Conservation (phyloP, 164 flowering plant species). For the Sextonia rubra region DNA sequence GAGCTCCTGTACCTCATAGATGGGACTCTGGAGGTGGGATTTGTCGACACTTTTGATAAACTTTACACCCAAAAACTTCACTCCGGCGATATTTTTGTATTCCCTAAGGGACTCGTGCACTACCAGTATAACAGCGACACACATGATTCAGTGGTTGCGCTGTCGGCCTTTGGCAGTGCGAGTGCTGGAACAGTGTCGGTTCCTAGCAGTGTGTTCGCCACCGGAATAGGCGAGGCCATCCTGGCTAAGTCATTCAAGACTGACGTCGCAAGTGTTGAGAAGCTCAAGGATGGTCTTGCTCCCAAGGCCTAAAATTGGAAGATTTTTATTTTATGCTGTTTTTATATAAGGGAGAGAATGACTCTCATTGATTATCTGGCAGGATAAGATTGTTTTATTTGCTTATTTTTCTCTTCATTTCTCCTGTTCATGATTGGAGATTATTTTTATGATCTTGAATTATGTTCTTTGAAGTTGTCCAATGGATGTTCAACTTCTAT, state of each 20-base stretch:
- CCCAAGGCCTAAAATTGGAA: conserved; percentile 7
- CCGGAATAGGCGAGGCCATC: conserved; percentile 14
- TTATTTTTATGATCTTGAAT: too few species aligned
- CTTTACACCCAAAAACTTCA: conserved; percentile 24
- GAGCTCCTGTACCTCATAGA: conserved; percentile 16
- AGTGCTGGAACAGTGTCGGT: conserved; percentile 21
- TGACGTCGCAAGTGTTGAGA: conserved; percentile 16
- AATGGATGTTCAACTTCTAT: too few species aligned
- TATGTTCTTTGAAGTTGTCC: too few species aligned
- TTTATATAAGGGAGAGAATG: background rate
- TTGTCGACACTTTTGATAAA: conserved; percentile 21
- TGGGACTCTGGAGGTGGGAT: conserved; percentile 23
- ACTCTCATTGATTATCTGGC: background rate
- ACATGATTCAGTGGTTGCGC: conserved; percentile 10
- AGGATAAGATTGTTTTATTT: background rate
- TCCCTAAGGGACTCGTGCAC: conserved; percentile 27
- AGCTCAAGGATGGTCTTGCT: conserved; percentile 22
- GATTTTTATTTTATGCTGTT: background rate
- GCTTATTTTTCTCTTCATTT: background rate
- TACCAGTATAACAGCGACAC: conserved; percentile 20
- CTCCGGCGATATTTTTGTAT: conserved; percentile 27
- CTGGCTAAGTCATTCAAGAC: conserved; percentile 23
- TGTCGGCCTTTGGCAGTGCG: conserved; percentile 23
- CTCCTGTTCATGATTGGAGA: background rate
- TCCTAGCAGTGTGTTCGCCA: conserved; percentile 11